Conservation (phyloP, 2,329 filamentous ascomycete genomes). For the Cadophora sp. region DNA sequence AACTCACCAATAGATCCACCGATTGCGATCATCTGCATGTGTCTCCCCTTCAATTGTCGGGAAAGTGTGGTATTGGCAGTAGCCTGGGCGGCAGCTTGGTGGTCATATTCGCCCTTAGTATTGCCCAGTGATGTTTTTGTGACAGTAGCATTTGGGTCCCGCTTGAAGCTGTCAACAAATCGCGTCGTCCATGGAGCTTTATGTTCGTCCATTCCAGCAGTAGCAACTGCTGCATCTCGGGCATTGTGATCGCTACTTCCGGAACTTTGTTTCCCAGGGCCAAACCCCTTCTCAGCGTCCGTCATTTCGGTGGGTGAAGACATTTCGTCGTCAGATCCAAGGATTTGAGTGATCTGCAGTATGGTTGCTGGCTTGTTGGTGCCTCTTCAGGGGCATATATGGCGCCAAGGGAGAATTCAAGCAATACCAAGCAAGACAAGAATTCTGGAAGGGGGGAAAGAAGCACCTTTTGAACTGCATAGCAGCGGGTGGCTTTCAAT, state of each 20-base stretch:
- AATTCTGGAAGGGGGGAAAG: not conserved
- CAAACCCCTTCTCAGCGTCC: constrained; percentile 2
- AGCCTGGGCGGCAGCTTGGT: constrained; percentile 64
- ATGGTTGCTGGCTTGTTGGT: not conserved
- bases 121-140: constrained; percentile 41
- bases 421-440: constrained; percentile 17
- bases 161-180: constrained; percentile 42
- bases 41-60: constrained; percentile 58
- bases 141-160: constrained; percentile 53
- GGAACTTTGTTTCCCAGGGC: not conserved
- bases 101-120: constrained; percentile 55
- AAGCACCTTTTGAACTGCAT: constrained; percentile 7
- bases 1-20: constrained; percentile 50
- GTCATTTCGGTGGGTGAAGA: constrained; percentile 6
- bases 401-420: not conserved
- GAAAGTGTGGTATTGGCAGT: constrained; percentile 79
- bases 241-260: constrained; percentile 1
- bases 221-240: constrained; percentile 5
- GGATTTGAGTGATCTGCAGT: not conserved
- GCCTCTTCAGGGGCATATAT: not conserved
- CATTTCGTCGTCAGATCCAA: not conserved
- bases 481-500: not conserved
- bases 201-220: constrained; percentile 17
- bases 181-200: constrained; percentile 34
- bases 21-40: constrained; percentile 66